Conservation (phyloP, 768 basidiomycete species). For the Collybiopsis luxurians region DNA sequence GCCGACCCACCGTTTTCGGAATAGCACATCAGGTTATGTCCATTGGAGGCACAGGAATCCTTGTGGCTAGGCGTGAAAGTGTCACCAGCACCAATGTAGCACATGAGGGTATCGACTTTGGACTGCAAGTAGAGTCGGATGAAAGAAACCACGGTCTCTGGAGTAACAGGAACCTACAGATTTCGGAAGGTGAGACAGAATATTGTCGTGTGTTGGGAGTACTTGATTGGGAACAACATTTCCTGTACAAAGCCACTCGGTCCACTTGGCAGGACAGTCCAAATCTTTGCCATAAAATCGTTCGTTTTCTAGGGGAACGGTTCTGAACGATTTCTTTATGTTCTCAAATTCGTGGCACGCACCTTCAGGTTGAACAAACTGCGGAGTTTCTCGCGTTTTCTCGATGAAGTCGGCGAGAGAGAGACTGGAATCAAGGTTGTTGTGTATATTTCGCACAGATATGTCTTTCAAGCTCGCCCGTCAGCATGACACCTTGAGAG, state of each 20-base stretch:
- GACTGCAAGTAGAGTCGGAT: neutral
- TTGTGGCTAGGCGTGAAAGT: conserved; percentile 87
- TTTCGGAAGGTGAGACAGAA: conserved; percentile 53
- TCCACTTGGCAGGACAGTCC: conserved; percentile 65
- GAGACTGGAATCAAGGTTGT: conserved; percentile 52
- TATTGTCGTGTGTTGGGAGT: conserved; percentile 55
- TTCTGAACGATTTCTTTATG: neutral
- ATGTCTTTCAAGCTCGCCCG: conserved; percentile 39
- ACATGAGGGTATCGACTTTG: conserved; percentile 76
- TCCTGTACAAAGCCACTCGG: conserved; percentile 49
- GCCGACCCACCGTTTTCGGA: conserved; percentile 70
- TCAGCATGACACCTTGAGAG: neutral
- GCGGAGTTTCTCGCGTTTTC: conserved; percentile 32
- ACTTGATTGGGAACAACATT: conserved; percentile 51
- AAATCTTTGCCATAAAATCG: conserved; percentile 79
- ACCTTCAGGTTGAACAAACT: conserved; percentile 39
- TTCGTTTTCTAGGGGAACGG: conserved; percentile 42
- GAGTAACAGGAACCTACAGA: conserved; percentile 35
- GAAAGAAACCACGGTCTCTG: neutral
- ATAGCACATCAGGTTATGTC: conserved; percentile 86
- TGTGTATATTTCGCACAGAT: conserved; percentile 60
- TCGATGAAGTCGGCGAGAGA: conserved; percentile 51
- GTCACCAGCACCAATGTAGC: conserved; percentile 78
- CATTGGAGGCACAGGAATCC: conserved; percentile 80
- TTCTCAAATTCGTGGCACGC: conserved; percentile 28